Base-by-base conservation (phyloP, 345 rosid genomes). In the Linum usitatissimum region DNA sequence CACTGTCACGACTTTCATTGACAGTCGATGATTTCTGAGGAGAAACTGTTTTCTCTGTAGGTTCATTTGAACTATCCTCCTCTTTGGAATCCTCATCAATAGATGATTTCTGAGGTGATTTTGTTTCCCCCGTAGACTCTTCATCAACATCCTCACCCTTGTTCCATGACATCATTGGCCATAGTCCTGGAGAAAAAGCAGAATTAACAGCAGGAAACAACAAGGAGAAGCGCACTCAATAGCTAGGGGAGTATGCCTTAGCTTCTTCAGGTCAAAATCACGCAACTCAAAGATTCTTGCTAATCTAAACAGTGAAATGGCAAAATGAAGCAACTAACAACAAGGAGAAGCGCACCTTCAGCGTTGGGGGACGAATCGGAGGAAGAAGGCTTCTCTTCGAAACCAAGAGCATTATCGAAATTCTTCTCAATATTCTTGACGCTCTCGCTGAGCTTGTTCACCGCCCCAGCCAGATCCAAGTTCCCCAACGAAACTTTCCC, bases 381-480 rank as follows among this genome's bases (percentile, higher is more conserved):
- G 51, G 51, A 34, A 34, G 38, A 34, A 34, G 38, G 45, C 65
- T 94, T 88, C 64, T 94, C 96, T 59, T 94, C 99, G 40, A 83
- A 83, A 9, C 99, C 97, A 51, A 90, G 96, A 63, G 99, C 99
- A 51, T 36, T 88, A 72, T 94, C 99, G 9, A 94, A 94, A 78
- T 88, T 90, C 88, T 94, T 94, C 73, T 94, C 99, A 0, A 94
- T 90, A 75, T 90, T 94, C 85, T 94, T 94, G 67, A 94, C 97
- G 71, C 99, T 94, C 88, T 94, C 99, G 59, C 90, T 87, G 77
- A 94, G 76, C 84, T 94, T 94, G 75, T 88, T 94, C 15, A 94
- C 96, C 0, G 99, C 99, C 62, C 99, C 99, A 15, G 97, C 90
- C 45, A 94, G 83, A 90, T 94, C 99, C 56, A 94, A 94, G 68